Evolutionary conservation across 106 monocot genomes (phyloP), one percentile per base, ranked within the genome.

Genomic region (Alisma plantagoaquatica): DNA sequence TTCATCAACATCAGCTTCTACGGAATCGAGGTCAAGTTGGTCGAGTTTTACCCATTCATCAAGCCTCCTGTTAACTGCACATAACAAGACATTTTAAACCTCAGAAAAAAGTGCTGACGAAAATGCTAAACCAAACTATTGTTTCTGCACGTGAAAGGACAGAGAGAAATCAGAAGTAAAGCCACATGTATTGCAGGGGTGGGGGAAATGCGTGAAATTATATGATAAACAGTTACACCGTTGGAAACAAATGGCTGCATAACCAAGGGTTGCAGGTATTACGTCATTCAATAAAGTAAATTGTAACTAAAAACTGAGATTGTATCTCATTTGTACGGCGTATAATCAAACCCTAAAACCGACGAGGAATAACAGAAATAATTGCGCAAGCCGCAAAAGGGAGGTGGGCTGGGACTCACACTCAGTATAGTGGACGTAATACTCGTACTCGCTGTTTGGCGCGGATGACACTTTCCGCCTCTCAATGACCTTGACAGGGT

Each of bases 11-110:
- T 79, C 78, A 23, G 68, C 66, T 71, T 98, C 98, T 54, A 98
- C 76, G n/a, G 98, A 82, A 6, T 82, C 78, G 56, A 98, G 98
- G 66, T 98, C 98, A 43, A 90, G 73, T 74, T 98, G 98, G 49
- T 98, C 85, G 27, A 98, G 76, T 59, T 90, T 81, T 44, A 90
- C 79, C 98, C 98, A 90, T 62, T 98, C 98, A 68, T 98, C 98
- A 49, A 98, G 98, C 71, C 98, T 79, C 59, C 98, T 78, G 65
- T 98, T 98, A 61, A 90, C 98, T 98, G 71, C 46, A 64, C 9
- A 44, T 27, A 23, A 19, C 27, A 43, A 38, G 14, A 4, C 4
- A 46, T 15, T 46, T 46, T 0, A 46, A 46, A 0, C 33, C 31
- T 45, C 17, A 52, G 9, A 65, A 60, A 10, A 6, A 43, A 32